A percentile compares a stretch with the other conserved stretches of the same genome.
These are phyloP conservation scores for Zalaria sp. DNA, from an alignment of 2,329 filamentous ascomycete species.

Conservation along the genomic window DNA sequence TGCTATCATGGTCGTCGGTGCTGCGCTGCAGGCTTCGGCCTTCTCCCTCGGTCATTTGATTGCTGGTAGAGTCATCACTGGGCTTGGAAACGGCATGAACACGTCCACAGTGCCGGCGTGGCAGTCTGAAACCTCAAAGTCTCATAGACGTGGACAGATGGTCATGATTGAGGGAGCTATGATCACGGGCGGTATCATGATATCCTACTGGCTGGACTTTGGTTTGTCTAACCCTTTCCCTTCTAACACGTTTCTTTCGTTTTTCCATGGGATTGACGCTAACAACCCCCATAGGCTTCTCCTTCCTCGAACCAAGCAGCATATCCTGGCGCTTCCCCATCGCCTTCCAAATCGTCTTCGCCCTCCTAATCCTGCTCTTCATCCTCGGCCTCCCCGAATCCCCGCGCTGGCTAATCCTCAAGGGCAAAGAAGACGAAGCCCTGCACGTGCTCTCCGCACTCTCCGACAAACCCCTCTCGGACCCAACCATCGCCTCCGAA, in stretches of 20 bases:
- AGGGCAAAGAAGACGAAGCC: constrained; percentile 39
- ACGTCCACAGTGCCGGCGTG: constrained; percentile 38
- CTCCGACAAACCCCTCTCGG: constrained; percentile 30
- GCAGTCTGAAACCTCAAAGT: constrained; percentile 37
- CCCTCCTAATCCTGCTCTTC: constrained; percentile 31
- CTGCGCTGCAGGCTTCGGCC: constrained; percentile 32
- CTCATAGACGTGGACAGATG: constrained; percentile 35
- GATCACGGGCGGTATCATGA: constrained; percentile 35
- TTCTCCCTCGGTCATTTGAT: constrained; percentile 32
- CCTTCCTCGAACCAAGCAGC: constrained; percentile 20
- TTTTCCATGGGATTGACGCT: background rate
- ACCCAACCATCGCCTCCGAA: constrained; percentile 30
- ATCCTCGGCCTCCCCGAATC: constrained; percentile 38
- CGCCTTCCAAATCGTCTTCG: constrained; percentile 40
- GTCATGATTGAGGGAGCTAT: constrained; percentile 40
- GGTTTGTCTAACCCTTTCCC: constrained; percentile 8
- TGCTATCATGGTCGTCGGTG: constrained; percentile 35
- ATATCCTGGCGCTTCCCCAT: constrained; percentile 40
- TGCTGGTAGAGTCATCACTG: constrained; percentile 36
- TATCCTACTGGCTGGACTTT: constrained; percentile 36
- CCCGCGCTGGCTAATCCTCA: constrained; percentile 42
- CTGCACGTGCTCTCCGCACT: constrained; percentile 33
- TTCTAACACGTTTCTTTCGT: background rate
- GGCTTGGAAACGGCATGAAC: constrained; percentile 38
- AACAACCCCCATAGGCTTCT: constrained; percentile 8